Evolutionary conservation across 1,284 basidiomycete species (phyloP).

Genomic region (Heterobasidion irregulare): DNA sequence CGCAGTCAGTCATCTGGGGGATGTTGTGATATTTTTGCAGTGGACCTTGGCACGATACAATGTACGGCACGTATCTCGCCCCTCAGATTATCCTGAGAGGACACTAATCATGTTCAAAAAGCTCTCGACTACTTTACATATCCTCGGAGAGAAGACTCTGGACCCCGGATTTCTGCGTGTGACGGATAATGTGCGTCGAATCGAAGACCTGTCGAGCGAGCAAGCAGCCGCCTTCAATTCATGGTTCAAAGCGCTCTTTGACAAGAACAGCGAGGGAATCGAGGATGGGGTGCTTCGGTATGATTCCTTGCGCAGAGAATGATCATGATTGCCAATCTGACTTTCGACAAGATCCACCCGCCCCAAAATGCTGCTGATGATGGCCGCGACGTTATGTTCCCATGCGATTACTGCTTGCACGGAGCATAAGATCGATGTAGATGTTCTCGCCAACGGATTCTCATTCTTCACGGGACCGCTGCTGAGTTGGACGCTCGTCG

Average conservation of each 20-base stretch:
- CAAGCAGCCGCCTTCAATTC: slow-evolving; percentile 41
- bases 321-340: no score
- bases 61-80: slow-evolving; percentile 18
- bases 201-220: slow-evolving; percentile 36
- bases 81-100: background rate
- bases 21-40: slow-evolving; percentile 67
- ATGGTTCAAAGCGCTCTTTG: slow-evolving; percentile 74
- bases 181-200: slow-evolving; percentile 33
- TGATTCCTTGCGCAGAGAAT: slow-evolving; percentile 4
- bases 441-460: slow-evolving; percentile 62
- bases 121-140: slow-evolving; percentile 11
- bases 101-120: background rate
- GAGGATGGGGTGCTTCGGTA: slow-evolving; percentile 73
- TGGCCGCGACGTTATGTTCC: slow-evolving; percentile 57
- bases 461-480: slow-evolving; percentile 68
- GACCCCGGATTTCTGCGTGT: slow-evolving; percentile 43
- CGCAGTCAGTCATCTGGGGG: slow-evolving; percentile 65
- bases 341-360: slow-evolving; percentile 47
- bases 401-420: slow-evolving; percentile 45
- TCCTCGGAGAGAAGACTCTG: slow-evolving; percentile 33
- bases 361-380: slow-evolving; percentile 54
- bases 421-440: slow-evolving; percentile 51
- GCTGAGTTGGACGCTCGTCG: slow-evolving; percentile 72
- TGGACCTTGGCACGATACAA: slow-evolving; percentile 53
- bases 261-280: slow-evolving; percentile 69